Conservation (phyloP, 768 basidiomycete genomes). For the Solioccasus polychromus region DNA sequence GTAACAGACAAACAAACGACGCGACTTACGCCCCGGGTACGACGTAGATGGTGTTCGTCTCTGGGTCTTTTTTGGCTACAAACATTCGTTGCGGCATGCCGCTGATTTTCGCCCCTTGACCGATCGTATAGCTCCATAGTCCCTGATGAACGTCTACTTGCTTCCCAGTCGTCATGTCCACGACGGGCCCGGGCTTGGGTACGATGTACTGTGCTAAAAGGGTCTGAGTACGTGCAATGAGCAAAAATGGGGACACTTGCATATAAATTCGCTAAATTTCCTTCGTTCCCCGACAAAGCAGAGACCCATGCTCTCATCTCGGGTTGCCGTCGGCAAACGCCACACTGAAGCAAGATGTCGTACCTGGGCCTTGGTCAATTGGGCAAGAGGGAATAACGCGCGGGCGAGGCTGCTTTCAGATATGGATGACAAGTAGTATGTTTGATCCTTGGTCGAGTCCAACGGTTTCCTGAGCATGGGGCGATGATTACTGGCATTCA, state of each 20-base stretch:
- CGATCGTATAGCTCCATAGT: slow-evolving; percentile 83
- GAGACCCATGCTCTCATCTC: slow-evolving; percentile 89
- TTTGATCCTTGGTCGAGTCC: slow-evolving; percentile 82
- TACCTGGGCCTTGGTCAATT: slow-evolving; percentile 66
- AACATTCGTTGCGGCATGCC: slow-evolving; percentile 65
- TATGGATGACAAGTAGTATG: slow-evolving; percentile 85
- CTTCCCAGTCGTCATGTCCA: slow-evolving; percentile 54
- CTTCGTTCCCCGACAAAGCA: slow-evolving; percentile 89
- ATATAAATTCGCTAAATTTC: slow-evolving; percentile 69
- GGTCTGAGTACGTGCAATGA: neutral
- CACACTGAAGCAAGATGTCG: slow-evolving; percentile 64
- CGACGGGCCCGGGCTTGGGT: slow-evolving; percentile 65
- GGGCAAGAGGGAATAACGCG: slow-evolving; percentile 78
- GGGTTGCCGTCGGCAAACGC: slow-evolving; percentile 65
- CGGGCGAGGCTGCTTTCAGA: slow-evolving; percentile 59
- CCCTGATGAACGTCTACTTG: slow-evolving; percentile 64
- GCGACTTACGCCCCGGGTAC: slow-evolving; percentile 65
- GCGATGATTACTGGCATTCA: slow-evolving; percentile 36
- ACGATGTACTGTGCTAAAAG: slow-evolving; percentile 70
- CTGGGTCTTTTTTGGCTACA: slow-evolving; percentile 67
- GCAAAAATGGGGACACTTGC: slow-evolving; percentile 39
- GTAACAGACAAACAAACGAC: neutral
- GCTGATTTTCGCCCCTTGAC: slow-evolving; percentile 67
- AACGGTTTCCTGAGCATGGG: slow-evolving; percentile 51
- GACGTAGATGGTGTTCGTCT: slow-evolving; percentile 66